A percentile compares a stretch with the other conserved stretches of the same genome.
These are phyloP conservation scores for Tetragonia tetragonoides DNA, from an alignment of 148 eudicot genomes.

Conservation along the genomic window DNA sequence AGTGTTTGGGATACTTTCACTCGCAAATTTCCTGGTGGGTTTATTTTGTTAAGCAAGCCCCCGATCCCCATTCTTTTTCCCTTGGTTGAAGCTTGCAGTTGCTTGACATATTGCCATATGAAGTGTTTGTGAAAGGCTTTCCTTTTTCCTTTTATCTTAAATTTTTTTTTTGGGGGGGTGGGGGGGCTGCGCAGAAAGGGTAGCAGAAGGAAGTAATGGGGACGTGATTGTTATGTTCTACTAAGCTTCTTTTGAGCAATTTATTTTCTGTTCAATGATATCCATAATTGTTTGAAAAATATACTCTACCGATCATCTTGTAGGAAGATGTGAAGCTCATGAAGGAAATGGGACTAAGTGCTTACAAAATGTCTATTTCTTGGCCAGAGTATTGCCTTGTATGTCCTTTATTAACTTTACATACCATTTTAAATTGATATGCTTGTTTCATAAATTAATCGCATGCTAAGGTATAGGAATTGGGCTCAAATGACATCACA, in stretches of 20 bases:
- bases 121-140: neutral
- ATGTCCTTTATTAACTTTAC: slow-evolving; percentile 8
- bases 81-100: neutral
- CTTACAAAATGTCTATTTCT: slow-evolving; percentile 35
- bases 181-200: slow-evolving; percentile 30
- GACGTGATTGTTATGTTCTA: neutral
- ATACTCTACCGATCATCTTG: slow-evolving; percentile 1
- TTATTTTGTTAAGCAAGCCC: neutral
- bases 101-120: neutral
- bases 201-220: slow-evolving; percentile 42
- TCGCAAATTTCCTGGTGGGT: slow-evolving; percentile 29
- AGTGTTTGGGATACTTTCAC: slow-evolving; percentile 28
- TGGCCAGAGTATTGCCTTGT: slow-evolving; percentile 42
- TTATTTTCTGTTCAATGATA: neutral
- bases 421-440: neutral
- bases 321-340: slow-evolving; percentile 40
- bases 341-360: slow-evolving; percentile 33
- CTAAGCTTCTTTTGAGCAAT: neutral
- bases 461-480: too few relatives aligned
- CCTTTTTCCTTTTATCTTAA: neutral
- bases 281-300: neutral
- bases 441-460: too few relatives aligned
- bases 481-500: too few relatives aligned
- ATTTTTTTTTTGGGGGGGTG: too few relatives aligned
- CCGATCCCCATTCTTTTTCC: neutral